A percentile compares a stretch with the other conserved stretches of the same genome.
Conservation (phyloP, 371 early-diverging fungal species). For the Mortierella sp. region DNA sequence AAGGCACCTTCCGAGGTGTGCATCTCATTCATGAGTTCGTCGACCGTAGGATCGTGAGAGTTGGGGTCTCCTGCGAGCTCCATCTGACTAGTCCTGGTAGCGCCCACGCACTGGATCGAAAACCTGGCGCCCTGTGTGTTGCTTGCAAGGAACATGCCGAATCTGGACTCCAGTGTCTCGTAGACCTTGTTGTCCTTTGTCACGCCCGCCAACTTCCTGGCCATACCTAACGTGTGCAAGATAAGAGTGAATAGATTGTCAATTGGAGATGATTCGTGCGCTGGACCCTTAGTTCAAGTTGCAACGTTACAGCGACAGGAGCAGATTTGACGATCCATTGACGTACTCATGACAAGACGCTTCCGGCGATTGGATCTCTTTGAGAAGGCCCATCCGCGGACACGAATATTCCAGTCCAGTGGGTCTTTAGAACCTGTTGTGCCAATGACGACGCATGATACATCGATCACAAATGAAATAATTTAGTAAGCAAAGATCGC, state of each 20-base stretch:
- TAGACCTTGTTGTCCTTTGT: conserved; percentile 55
- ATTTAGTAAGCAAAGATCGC: conserved; percentile 11
- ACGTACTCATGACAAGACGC: conserved; percentile 55
- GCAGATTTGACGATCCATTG: neutral
- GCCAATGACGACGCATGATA: neutral
- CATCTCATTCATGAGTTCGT: conserved; percentile 27
- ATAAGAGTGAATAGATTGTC: neutral
- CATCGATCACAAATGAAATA: neutral
- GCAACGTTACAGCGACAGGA: neutral
- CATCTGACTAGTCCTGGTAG: conserved; percentile 39
- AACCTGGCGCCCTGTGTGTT: conserved; percentile 49
- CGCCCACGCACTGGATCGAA: conserved; percentile 48
- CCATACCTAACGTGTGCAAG: conserved; percentile 41
- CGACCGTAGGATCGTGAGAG: conserved; percentile 30
- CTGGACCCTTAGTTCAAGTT: neutral
- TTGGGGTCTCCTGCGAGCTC: conserved; percentile 47
- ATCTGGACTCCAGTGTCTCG: conserved; percentile 57
- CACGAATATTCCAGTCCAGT: conserved; percentile 53
- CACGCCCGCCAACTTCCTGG: conserved; percentile 58
- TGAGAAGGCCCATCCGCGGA: conserved; percentile 56
- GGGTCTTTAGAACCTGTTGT: conserved; percentile 47
- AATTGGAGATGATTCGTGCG: too few species aligned
- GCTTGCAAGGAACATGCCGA: conserved; percentile 60
- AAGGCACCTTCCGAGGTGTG: conserved; percentile 20
- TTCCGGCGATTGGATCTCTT: conserved; percentile 52